phyloP scores from a whole-genome alignment of 1,284 basidiomycete species.

The Sporisorium graminicola region DNA sequence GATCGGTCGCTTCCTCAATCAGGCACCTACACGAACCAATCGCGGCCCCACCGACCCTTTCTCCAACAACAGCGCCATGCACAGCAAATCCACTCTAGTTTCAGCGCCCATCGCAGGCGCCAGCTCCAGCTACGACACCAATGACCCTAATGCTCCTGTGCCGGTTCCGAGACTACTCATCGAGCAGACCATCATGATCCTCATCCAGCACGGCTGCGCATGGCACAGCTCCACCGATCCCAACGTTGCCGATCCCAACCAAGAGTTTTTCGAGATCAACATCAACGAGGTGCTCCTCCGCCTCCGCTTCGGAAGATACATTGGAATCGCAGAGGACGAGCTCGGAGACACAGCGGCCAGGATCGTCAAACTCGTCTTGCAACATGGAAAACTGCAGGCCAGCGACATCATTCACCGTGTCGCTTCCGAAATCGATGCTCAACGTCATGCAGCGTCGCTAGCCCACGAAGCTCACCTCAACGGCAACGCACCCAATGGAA shows the following conservation, averaged over 20 bases:
- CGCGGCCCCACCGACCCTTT: constrained; percentile 44
- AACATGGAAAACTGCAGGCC: constrained; percentile 86
- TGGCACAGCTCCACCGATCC: constrained; percentile 66
- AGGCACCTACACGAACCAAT: constrained; percentile 37
- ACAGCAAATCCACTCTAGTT: constrained; percentile 30
- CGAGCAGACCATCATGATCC: constrained; percentile 81
- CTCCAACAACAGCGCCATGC: constrained; percentile 15
- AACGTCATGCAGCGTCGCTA: constrained; percentile 9
- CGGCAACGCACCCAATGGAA: constrained; percentile 21
- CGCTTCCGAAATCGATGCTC: constrained; percentile 24
- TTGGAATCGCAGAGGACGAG: constrained; percentile 82
- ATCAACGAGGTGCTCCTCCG: constrained; percentile 68
- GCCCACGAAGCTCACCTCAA: constrained; percentile 11
- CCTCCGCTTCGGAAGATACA: constrained; percentile 72
- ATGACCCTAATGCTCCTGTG: constrained; percentile 74
- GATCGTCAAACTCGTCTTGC: constrained; percentile 73
- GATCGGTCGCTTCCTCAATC: constrained; percentile 64
- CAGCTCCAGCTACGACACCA: constrained; percentile 41
- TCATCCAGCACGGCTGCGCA: constrained; percentile 86
- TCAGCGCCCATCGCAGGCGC: constrained; percentile 41
- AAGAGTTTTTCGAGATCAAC: constrained; percentile 71
- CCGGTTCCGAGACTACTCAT: constrained; percentile 77
- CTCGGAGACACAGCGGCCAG: constrained; percentile 75
- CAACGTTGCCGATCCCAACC: constrained; percentile 27
- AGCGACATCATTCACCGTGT: constrained; percentile 78